phyloP scores from a whole-genome alignment of 345 rosid species.

The Eutrema heterophyllum region DNA sequence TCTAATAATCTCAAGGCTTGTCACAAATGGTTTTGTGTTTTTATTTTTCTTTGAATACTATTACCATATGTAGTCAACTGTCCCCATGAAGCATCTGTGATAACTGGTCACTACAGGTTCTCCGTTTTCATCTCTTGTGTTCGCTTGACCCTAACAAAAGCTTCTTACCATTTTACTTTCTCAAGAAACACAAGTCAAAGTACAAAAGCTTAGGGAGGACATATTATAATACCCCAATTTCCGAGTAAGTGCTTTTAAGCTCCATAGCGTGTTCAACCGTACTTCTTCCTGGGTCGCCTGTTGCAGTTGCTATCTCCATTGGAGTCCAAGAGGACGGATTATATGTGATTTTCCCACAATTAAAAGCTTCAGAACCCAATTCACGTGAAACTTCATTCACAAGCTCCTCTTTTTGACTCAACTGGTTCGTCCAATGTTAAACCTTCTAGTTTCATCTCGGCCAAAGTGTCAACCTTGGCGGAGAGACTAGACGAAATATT shows the following conservation, averaged over 20 bases:
- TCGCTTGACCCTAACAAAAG: slow-evolving; percentile 50
- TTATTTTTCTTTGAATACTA: slow-evolving; percentile 2
- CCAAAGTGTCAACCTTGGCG: slow-evolving; percentile 26
- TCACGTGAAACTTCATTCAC: slow-evolving; percentile 35
- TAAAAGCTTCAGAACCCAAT: slow-evolving; percentile 32
- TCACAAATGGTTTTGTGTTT: neutral
- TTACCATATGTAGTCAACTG: slow-evolving; percentile 95
- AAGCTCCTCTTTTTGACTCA: slow-evolving; percentile 23
- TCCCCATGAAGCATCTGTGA: slow-evolving; percentile 80
- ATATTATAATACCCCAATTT: slow-evolving; percentile 59
- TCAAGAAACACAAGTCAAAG: neutral
- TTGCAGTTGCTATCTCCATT: slow-evolving; percentile 74
- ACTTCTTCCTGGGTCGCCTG: slow-evolving; percentile 57
- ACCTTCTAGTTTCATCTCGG: slow-evolving; percentile 39
- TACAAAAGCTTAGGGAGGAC: neutral
- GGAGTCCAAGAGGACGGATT: slow-evolving; percentile 81
- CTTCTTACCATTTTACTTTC: neutral
- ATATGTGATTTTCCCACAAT: slow-evolving; percentile 35
- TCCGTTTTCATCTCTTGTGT: slow-evolving; percentile 68
- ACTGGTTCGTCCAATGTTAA: slow-evolving; percentile 33
- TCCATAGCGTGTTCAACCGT: slow-evolving; percentile 60
- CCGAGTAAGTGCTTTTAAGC: slow-evolving; percentile 79
- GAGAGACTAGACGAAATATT: slow-evolving; percentile 26
- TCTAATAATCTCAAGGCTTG: neutral
- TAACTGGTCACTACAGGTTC: slow-evolving; percentile 91